These are phyloP conservation scores for Pezicula radicicola DNA, from an alignment of 2,329 filamentous ascomycete genomes.

Conservation along the genomic window DNA sequence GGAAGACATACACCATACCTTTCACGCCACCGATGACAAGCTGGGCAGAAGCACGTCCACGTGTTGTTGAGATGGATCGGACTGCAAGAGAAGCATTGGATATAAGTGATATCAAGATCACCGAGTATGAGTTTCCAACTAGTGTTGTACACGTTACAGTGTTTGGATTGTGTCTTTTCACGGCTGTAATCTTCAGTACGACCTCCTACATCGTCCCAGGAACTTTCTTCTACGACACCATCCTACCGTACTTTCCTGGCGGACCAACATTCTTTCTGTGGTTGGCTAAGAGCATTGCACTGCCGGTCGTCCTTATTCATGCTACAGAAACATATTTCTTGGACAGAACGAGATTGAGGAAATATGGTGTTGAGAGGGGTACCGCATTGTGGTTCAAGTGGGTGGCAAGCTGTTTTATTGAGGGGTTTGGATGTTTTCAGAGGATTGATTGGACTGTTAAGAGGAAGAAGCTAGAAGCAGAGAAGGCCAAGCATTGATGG, in stretches of 20 bases:
- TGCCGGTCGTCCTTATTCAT: conserved; percentile 63
- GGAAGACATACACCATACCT: conserved; percentile 48
- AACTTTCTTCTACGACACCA: conserved; percentile 43
- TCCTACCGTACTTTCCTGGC: conserved; percentile 51
- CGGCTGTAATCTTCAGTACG: conserved; percentile 47
- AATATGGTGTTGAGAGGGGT: conserved; percentile 44
- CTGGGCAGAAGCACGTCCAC: conserved; percentile 64
- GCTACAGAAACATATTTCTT: conserved; percentile 56
- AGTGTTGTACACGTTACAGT: conserved; percentile 43
- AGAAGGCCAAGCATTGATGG: conserved; percentile 38
- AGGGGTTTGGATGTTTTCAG: conserved; percentile 48
- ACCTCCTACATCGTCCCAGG: conserved; percentile 51
- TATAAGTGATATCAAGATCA: conserved; percentile 41
- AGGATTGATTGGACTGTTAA: conserved; percentile 49
- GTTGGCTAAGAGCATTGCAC: conserved; percentile 56
- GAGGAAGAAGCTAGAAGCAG: conserved; percentile 38
- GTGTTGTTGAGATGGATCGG: conserved; percentile 71
- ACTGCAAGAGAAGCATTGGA: conserved; percentile 57
- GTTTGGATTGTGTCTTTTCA: conserved; percentile 52
- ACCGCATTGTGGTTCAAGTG: conserved; percentile 50
- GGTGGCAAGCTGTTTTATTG: conserved; percentile 49
- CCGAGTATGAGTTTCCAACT: conserved; percentile 31
- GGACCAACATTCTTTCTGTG: conserved; percentile 57
- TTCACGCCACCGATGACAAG: conserved; percentile 69
- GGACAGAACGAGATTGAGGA: conserved; percentile 42